Conservation (phyloP, 2,329 filamentous ascomycete genomes). For the Ceratocystis cubensis region DNA sequence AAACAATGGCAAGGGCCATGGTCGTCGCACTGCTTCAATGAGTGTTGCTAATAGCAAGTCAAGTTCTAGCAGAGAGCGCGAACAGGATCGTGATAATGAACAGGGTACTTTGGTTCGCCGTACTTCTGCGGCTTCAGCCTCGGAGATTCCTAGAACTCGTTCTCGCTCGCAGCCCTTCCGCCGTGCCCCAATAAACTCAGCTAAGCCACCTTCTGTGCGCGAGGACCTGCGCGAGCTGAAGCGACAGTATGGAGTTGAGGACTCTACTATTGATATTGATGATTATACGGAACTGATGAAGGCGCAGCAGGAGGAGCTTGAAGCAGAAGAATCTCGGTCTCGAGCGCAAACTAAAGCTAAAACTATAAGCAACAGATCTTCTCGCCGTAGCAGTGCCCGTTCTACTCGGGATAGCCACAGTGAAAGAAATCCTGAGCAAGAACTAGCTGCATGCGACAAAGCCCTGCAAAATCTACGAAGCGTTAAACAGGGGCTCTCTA, state of each 20-base stretch:
- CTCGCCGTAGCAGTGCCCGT: constrained; percentile 1
- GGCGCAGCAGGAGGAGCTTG: background rate
- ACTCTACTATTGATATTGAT: constrained; percentile 42
- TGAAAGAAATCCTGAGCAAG: constrained; percentile 6
- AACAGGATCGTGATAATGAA: background rate
- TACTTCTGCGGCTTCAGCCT: background rate
- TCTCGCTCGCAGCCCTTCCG: constrained; percentile 25
- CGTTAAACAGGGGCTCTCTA: constrained; percentile 1
- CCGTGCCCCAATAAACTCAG: constrained; percentile 41
- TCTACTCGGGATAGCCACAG: background rate
- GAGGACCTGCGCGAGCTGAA: constrained; percentile 45
- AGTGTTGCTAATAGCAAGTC: background rate
- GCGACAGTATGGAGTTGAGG: constrained; percentile 42
- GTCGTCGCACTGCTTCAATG: constrained; percentile 17
- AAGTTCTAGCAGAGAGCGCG: constrained; percentile 5
- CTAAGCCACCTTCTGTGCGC: constrained; percentile 40
- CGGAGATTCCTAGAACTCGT: constrained; percentile 5
- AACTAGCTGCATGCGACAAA: constrained; percentile 17
- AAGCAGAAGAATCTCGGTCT: background rate
- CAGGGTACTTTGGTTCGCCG: background rate
- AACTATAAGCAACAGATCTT: background rate
- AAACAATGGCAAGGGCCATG: constrained; percentile 12
- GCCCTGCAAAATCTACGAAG: constrained; percentile 12
- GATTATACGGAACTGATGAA: constrained; percentile 41
- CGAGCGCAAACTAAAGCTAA: background rate